Evolutionary conservation across 192 early-diverging fungal species (phyloP).

Genomic region (Linnemannia exigua): DNA sequence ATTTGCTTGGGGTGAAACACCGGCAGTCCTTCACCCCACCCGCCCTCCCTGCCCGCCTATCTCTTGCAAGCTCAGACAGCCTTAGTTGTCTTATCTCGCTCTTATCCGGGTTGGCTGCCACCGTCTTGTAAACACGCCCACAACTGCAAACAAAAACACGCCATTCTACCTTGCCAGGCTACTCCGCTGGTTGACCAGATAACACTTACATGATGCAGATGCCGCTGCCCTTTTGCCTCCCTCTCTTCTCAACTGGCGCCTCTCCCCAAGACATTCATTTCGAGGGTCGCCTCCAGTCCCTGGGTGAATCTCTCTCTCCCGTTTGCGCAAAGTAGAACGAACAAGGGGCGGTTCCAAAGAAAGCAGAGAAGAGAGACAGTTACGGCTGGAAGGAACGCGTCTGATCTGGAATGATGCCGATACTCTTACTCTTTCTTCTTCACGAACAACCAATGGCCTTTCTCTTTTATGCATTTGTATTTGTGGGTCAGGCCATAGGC

Average conservation of each 20-base stretch:
- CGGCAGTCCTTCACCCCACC: background rate
- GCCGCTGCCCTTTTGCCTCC: background rate
- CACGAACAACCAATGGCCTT: too few species aligned
- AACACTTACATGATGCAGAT: background rate
- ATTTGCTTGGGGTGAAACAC: too few species aligned
- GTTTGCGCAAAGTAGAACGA: background rate
- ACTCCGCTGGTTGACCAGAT: background rate
- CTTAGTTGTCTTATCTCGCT: background rate
- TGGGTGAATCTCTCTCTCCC: background rate
- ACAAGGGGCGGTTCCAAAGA: too few species aligned
- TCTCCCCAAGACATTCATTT: background rate
- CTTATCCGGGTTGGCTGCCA: background rate
- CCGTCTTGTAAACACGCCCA: background rate
- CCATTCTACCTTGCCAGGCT: too few species aligned
- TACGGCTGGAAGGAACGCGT: conserved; percentile 9
- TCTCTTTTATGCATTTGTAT: background rate
- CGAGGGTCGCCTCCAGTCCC: background rate
- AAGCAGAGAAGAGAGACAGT: too few species aligned
- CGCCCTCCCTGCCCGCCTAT: background rate
- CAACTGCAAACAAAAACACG: background rate
- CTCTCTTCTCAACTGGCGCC: background rate
- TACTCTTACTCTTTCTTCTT: too few species aligned
- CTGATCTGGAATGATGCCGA: conserved; percentile 20
- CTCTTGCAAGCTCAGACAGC: background rate
- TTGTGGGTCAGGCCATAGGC: background rate